Evolutionary conservation across 345 rosid species (phyloP).

Genomic region (Ricinus communis): DNA sequence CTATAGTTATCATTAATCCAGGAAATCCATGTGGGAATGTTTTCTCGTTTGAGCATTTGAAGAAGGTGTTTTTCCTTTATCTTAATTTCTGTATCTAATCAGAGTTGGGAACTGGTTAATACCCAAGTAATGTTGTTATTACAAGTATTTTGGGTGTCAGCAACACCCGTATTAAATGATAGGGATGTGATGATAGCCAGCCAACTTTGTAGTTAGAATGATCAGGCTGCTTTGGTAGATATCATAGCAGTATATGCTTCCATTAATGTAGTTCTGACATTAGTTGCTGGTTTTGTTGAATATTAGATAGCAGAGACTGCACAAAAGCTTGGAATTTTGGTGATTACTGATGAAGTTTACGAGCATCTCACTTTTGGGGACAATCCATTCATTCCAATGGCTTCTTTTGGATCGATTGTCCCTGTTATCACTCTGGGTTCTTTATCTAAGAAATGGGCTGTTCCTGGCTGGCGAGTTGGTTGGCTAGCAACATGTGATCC

Average conservation of each 20-base stretch:
- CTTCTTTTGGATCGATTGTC: slow-evolving; percentile 46
- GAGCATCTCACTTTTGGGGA: slow-evolving; percentile 48
- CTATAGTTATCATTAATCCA: slow-evolving; percentile 40
- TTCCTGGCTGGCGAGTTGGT: slow-evolving; percentile 67
- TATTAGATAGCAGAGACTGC: slow-evolving; percentile 56
- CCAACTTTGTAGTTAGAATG: no score
- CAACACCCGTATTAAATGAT: no score
- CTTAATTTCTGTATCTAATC: no score
- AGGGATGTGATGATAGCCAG: no score
- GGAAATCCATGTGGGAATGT: slow-evolving; percentile 63
- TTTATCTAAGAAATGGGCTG: slow-evolving; percentile 61
- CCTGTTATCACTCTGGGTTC: slow-evolving; percentile 63
- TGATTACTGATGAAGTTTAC: slow-evolving; percentile 66
- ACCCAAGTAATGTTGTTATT: no score
- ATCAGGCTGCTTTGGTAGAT: no score
- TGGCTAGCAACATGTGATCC: slow-evolving; percentile 57
- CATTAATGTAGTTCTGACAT: no score
- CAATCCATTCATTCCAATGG: slow-evolving; percentile 54
- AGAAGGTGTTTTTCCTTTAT: slow-evolving; percentile 24
- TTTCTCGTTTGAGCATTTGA: slow-evolving; percentile 39
- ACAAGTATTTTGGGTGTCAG: no score
- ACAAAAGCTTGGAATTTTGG: slow-evolving; percentile 43
- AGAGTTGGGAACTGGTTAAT: no score
- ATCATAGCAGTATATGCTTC: no score
- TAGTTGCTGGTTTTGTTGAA: neutral